Evolutionary conservation across 768 basidiomycete genomes (phyloP).

Genomic region (Amanita phalloides): DNA sequence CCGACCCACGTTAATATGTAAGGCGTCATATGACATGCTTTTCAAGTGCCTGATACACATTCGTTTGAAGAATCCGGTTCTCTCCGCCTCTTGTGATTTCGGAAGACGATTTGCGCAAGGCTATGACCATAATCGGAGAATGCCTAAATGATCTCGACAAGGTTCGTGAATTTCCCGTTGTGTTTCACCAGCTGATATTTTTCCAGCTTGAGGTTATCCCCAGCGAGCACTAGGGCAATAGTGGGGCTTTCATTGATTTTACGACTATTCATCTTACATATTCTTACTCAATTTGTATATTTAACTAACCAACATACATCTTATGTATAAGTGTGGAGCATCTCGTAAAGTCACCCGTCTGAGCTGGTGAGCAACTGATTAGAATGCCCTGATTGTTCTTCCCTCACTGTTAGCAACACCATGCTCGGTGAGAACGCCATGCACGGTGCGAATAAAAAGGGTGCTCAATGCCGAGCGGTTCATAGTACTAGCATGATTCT

Average conservation of each 20-base stretch:
- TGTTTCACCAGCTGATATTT: neutral
- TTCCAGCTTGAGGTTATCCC: conserved; percentile 13
- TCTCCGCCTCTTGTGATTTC: conserved; percentile 92
- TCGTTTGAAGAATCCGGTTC: conserved; percentile 70
- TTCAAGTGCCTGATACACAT: neutral
- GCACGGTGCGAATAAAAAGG: conserved; percentile 36
- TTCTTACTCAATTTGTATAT: too few species aligned
- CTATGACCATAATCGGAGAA: conserved; percentile 65
- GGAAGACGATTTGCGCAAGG: conserved; percentile 74
- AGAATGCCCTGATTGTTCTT: conserved; percentile 39
- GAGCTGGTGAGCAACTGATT: conserved; percentile 38
- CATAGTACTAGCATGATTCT: neutral
- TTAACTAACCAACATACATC: neutral
- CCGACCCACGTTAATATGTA: conserved; percentile 94
- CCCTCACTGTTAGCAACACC: conserved; percentile 44
- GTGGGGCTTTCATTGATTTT: neutral
- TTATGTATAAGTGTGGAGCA: conserved; percentile 30
- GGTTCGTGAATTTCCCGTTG: conserved; percentile 25
- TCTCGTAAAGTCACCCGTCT: conserved; percentile 33
- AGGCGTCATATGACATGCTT: conserved; percentile 8
- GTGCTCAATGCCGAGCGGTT: neutral
- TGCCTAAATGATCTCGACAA: conserved; percentile 74
- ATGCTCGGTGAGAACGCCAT: conserved; percentile 30
- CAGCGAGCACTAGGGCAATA: conserved; percentile 10
- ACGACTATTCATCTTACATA: neutral